Evolutionary conservation across 306 rosid species (phyloP).

Genomic region (Vachellia collinsii): DNA sequence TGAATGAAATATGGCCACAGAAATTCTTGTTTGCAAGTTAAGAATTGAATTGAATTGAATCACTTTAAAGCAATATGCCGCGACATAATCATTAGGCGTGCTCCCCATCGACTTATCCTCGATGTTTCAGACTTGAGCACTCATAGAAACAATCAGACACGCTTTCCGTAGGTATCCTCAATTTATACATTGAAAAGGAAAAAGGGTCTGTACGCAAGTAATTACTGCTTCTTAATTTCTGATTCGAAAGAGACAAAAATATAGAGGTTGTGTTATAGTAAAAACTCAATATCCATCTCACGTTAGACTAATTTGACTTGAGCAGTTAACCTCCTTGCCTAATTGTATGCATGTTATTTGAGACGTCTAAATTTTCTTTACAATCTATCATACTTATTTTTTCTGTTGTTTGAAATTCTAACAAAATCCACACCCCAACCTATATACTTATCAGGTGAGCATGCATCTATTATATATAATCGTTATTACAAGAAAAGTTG

Average conservation of each 20-base stretch:
- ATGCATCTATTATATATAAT: no score
- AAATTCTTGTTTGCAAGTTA: constrained; percentile 56
- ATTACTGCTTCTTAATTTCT: background rate
- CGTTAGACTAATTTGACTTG: background rate
- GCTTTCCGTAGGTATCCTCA: constrained; percentile 35
- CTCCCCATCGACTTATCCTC: constrained; percentile 49
- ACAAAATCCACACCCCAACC: background rate
- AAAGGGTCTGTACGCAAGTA: background rate
- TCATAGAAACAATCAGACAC: constrained; percentile 10
- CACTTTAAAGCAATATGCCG: constrained; percentile 56
- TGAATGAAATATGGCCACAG: constrained; percentile 34
- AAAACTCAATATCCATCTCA: background rate
- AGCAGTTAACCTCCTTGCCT: background rate
- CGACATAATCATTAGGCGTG: constrained; percentile 83
- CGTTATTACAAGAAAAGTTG: background rate
- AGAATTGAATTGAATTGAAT: constrained; percentile 41
- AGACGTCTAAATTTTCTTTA: background rate
- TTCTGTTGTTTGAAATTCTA: background rate
- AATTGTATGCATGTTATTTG: background rate
- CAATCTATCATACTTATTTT: no score
- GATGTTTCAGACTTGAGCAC: constrained; percentile 30
- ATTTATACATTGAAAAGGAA: background rate
- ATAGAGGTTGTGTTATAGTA: background rate
- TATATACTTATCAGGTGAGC: no score
- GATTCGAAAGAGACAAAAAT: background rate